Conservation (phyloP, 495 filamentous ascomycete genomes). For the Hyaloscypha variabilis region DNA sequence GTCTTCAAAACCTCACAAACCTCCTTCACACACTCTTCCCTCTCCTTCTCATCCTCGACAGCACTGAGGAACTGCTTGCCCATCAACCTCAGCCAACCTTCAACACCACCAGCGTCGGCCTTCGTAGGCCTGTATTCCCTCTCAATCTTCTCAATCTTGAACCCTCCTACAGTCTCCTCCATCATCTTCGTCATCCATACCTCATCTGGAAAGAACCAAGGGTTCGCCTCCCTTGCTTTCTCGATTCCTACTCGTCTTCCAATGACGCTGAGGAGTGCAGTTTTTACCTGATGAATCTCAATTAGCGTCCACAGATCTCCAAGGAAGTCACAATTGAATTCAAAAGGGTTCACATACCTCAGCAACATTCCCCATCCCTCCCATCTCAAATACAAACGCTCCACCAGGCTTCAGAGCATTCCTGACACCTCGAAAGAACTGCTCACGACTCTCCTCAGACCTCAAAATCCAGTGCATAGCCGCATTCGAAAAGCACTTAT, state of each 20-base stretch:
- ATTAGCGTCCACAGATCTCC: too few species aligned
- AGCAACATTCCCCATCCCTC: conserved; percentile 68
- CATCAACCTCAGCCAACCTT: conserved; percentile 73
- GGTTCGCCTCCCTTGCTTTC: conserved; percentile 50
- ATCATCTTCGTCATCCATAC: conserved; percentile 48
- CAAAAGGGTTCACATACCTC: conserved; percentile 38
- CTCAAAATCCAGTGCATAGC: conserved; percentile 79
- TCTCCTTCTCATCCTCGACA: conserved; percentile 46
- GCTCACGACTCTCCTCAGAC: conserved; percentile 29
- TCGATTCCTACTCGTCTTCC: conserved; percentile 54
- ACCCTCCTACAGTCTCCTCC: conserved; percentile 51
- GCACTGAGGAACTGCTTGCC: conserved; percentile 57
- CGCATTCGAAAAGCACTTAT: conserved; percentile 78
- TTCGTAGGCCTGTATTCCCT: conserved; percentile 65
- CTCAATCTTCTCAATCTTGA: conserved; percentile 62
- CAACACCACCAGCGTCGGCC: conserved; percentile 59
- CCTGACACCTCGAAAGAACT: conserved; percentile 50
- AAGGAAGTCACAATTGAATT: too few species aligned
- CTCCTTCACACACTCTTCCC: conserved; percentile 57
- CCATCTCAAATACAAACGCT: conserved; percentile 71
- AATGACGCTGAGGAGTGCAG: conserved; percentile 56
- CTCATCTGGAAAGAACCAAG: conserved; percentile 78
- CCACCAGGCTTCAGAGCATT: conserved; percentile 59
- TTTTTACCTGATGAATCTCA: conserved; percentile 40
- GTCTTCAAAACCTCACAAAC: conserved; percentile 58